Percentiles rank a stretch among this genome's conserved stretches.
Evolutionary conservation across 108 stramenopile genomes (phyloP).

Genomic region (Cyclostephanos invisitatus): DNA sequence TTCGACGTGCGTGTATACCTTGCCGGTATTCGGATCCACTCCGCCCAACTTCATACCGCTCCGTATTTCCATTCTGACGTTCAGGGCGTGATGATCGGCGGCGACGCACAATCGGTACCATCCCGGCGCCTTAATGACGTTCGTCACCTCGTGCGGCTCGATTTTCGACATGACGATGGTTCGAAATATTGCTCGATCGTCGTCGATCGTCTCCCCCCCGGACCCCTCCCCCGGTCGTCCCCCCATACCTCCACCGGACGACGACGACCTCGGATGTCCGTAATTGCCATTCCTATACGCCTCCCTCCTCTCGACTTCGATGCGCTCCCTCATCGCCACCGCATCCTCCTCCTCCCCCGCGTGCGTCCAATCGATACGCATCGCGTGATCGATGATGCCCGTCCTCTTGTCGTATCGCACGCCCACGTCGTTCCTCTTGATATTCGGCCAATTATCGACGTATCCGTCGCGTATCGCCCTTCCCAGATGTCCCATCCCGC

Average conservation of each 20-base stretch:
- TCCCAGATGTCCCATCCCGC: too few relatives aligned
- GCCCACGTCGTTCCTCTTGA: slow-evolving; percentile 10
- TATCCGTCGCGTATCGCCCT: slow-evolving; percentile 9
- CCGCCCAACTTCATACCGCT: slow-evolving; percentile 13
- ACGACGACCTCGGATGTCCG: neutral
- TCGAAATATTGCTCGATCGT: neutral
- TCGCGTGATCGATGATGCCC: slow-evolving; percentile 9
- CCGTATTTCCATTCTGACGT: slow-evolving; percentile 23
- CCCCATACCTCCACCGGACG: neutral
- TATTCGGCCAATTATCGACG: neutral
- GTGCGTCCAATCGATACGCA: slow-evolving; percentile 40
- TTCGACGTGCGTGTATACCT: slow-evolving; percentile 34
- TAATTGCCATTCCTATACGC: neutral
- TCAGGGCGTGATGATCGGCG: neutral
- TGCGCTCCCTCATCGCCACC: neutral
- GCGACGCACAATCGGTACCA: slow-evolving; percentile 34
- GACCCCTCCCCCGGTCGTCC: neutral
- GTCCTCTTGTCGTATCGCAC: slow-evolving; percentile 7
- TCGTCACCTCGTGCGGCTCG: slow-evolving; percentile 24
- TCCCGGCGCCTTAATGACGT: slow-evolving; percentile 17
- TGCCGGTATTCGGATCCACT: slow-evolving; percentile 18
- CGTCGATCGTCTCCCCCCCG: slow-evolving; percentile 6
- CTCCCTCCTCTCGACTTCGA: slow-evolving; percentile 8
- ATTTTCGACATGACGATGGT: slow-evolving; percentile 9
- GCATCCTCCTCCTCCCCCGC: slow-evolving; percentile 42